Percentiles rank a stretch among this genome's conserved stretches.
Evolutionary conservation across 2,329 filamentous ascomycete genomes (phyloP).

Genomic region (Trichoderma sp.): DNA sequence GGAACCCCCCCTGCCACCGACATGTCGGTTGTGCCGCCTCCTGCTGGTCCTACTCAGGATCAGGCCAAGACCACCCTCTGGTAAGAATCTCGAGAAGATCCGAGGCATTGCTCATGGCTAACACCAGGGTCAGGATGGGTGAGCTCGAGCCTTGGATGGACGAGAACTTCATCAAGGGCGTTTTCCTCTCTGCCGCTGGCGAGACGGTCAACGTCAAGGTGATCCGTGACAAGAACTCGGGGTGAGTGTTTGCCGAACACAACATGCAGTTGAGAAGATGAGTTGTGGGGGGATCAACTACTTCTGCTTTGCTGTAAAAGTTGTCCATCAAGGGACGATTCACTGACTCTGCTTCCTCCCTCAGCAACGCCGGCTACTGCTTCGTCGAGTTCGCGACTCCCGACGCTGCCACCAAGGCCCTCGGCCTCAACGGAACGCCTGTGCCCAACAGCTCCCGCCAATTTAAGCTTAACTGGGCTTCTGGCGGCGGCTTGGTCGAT

Average conservation of each 20-base stretch:
- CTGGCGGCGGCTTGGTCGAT: conserved; percentile 91
- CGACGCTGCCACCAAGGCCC: conserved; percentile 85
- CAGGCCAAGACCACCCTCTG: conserved; percentile 61
- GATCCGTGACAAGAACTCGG: conserved; percentile 98
- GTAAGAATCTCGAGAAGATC: conserved; percentile 41
- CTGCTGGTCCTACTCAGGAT: conserved; percentile 45
- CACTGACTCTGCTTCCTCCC: not conserved
- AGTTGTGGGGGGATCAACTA: not conserved
- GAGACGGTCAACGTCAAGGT: conserved; percentile 99
- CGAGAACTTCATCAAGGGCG: conserved; percentile 95
- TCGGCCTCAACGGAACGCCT: conserved; percentile 82
- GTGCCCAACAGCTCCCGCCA: conserved; percentile 93
- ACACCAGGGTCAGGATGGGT: conserved; percentile 74
- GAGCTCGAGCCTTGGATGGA: conserved; percentile 99
- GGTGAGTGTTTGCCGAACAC: conserved; percentile 56
- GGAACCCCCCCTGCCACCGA: conserved; percentile 46
- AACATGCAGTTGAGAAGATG: not conserved
- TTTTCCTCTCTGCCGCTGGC: conserved; percentile 85
- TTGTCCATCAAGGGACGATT: no score
- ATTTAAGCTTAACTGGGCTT: conserved; percentile 99
- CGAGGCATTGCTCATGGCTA: not conserved
- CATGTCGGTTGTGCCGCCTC: conserved; percentile 42
- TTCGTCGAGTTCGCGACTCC: conserved; percentile 90
- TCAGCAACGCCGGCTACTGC: conserved; percentile 94
- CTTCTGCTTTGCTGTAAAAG: no score